Percentiles rank a stretch among this genome's conserved stretches.
Evolutionary conservation across 176 grass and related monocot genomes (phyloP).

Genomic region (Pontederia crassipes): DNA sequence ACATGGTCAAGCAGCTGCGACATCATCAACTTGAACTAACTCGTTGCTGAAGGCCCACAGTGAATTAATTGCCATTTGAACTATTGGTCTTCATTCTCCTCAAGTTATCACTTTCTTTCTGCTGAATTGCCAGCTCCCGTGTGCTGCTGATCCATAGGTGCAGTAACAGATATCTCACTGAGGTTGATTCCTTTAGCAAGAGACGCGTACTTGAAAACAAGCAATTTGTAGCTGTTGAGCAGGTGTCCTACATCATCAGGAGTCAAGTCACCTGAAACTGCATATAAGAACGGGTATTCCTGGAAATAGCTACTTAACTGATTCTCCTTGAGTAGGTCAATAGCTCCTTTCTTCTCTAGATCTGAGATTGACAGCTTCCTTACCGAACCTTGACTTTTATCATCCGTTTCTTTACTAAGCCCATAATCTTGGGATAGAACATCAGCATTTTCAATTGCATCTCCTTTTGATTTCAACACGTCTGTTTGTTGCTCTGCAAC

Average conservation of each 20-base stretch:
- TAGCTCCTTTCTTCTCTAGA: constrained; percentile 72
- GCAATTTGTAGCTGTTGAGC: constrained; percentile 73
- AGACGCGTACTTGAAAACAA: constrained; percentile 58
- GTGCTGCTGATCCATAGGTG: too few relatives aligned
- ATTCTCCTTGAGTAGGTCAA: constrained; percentile 66
- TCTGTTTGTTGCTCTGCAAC: constrained; percentile 22
- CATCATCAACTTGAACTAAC: too few relatives aligned
- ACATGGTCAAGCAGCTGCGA: too few relatives aligned
- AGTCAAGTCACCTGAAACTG: constrained; percentile 69
- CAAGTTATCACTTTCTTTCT: too few relatives aligned
- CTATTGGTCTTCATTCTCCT: too few relatives aligned
- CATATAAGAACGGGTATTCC: constrained; percentile 77
- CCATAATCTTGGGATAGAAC: constrained; percentile 26
- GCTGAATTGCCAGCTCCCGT: too few relatives aligned
- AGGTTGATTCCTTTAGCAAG: constrained; percentile 40
- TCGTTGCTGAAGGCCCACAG: too few relatives aligned
- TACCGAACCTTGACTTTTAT: constrained; percentile 25
- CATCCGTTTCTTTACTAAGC: constrained; percentile 34
- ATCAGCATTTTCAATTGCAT: constrained; percentile 26
- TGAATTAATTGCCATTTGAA: too few relatives aligned
- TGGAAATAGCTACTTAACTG: constrained; percentile 53
- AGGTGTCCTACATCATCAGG: constrained; percentile 83
- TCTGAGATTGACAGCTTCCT: constrained; percentile 33
- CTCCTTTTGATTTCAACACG: constrained; percentile 25
- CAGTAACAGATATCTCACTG: too few relatives aligned